These are phyloP conservation scores for Cladosporium austrohemisphaericum DNA, from an alignment of 2,329 filamentous ascomycete genomes.

Conservation along the genomic window DNA sequence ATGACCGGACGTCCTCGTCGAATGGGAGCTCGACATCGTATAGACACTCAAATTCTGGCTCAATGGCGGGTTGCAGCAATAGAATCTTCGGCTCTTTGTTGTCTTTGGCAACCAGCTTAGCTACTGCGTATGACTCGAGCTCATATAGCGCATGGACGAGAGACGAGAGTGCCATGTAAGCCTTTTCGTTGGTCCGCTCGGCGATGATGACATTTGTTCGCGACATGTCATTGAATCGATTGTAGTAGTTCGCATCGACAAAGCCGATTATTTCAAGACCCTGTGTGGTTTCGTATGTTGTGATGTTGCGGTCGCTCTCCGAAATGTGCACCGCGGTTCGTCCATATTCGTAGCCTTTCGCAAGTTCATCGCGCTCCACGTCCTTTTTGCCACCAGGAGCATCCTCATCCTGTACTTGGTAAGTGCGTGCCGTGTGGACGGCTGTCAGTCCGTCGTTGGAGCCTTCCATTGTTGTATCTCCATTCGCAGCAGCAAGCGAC, in stretches of 20 bases:
- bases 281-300: constrained; percentile 74
- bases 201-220: constrained; percentile 74
- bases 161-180: constrained; percentile 79
- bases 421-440: constrained; percentile 74
- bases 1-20: constrained; percentile 84
- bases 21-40: constrained; percentile 90
- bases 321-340: constrained; percentile 86
- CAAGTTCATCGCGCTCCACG: constrained; percentile 75
- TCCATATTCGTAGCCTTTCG: constrained; percentile 93
- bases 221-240: constrained; percentile 81
- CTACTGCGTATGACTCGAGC: constrained; percentile 79
- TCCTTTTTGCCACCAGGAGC: constrained; percentile 76
- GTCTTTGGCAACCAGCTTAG: constrained; percentile 79
- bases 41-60: constrained; percentile 75
- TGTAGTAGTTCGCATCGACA: constrained; percentile 61
- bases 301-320: constrained; percentile 80
- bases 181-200: constrained; percentile 73
- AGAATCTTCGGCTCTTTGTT: constrained; percentile 72
- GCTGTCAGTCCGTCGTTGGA: constrained; percentile 54
- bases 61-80: constrained; percentile 75
- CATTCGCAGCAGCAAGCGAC: constrained; percentile 37
- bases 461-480: constrained; percentile 25
- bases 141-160: constrained; percentile 85
- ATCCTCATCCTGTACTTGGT: constrained; percentile 72
- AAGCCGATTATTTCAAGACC: constrained; percentile 84